These are phyloP conservation scores for Apocynum venetum DNA, from an alignment of 257 asterid species.

Conservation along the genomic window DNA sequence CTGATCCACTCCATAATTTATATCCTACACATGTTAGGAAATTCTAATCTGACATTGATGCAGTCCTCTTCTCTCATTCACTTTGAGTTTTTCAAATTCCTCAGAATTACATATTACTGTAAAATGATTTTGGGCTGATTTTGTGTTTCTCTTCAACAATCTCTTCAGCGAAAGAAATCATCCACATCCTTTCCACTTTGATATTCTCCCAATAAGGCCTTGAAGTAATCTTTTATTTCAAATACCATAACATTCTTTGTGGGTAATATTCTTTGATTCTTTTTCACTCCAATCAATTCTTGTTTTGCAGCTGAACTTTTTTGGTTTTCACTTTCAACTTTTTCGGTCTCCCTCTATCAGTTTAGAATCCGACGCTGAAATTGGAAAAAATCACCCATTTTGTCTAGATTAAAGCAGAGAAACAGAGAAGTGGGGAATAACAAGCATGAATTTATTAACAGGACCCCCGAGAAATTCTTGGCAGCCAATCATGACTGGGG, in stretches of 20 bases:
- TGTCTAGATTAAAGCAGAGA: slow-evolving; percentile 10
- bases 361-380: slow-evolving; percentile 4
- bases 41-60: slow-evolving; percentile 3
- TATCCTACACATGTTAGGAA: background rate
- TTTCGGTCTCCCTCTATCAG: background rate
- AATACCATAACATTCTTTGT: background rate
- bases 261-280: slow-evolving; percentile 5
- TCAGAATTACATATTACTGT: background rate
- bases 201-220: background rate
- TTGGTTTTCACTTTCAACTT: background rate
- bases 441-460: slow-evolving; percentile 70
- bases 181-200: background rate
- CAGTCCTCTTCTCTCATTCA: background rate
- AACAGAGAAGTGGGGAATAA: background rate
- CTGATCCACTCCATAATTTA: background rate
- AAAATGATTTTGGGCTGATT: background rate
- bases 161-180: background rate
- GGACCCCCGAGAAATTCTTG: slow-evolving; percentile 68
- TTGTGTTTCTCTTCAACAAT: background rate
- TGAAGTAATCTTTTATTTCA: background rate
- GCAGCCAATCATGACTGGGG: slow-evolving; percentile 75
- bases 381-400: background rate
- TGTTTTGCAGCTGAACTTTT: background rate
- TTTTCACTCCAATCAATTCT: background rate
- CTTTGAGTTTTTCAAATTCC: slow-evolving; percentile 1